Base-by-base conservation (phyloP, 306 rosid genomes). In the Cicer pinnatifidum region DNA sequence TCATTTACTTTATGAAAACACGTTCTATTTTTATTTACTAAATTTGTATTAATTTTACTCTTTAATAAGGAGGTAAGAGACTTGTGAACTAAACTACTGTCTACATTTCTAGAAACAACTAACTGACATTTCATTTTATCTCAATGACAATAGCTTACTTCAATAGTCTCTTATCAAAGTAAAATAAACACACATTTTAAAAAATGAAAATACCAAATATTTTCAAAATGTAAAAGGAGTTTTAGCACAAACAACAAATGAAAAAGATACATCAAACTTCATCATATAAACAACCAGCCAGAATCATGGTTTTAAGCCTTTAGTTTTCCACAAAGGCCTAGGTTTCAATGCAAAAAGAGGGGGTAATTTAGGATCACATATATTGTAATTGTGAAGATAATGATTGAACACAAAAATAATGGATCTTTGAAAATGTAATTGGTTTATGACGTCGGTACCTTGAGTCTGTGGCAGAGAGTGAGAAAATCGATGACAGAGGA, bases 401-500 rank as follows among this genome's bases (percentile, higher is more conserved):
- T 46, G 35, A 64, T 10, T 11, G 16, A 65, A 56, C 38, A 11
- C 40, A 72, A 6, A 57, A 13, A 77, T 4, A 77, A 39, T 65
- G 38, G 71, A 10, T 65, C 10, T 2, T 17, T 4, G 35, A 11
- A 48, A 41, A 19, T 10, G 48, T 12, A 19, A 58, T 15, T 62
- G 61, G 11, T 48, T 33, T 1, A 0, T 8, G 10, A 8, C 48
- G 17, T 71, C 9, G 15, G 63, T 81, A 87, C 97, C 98, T 93
- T 93, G 58, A 93, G 98, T 7, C 85, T 75, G 62, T 83, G 83
- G 35, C 96, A 91, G 86, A 93, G 83, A 51, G 98, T 93, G 65
- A 93, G 96, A 81, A 93, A 93, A 89, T 93, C 96, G 20, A 93
- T 84, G 2, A 82, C 90, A 20, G 90, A 67, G 1, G 94, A 51